Evolutionary conservation across 2,329 filamentous ascomycete species (phyloP), one percentile per base, ranked within the genome.

Genomic region (Calonectria multiphialidica): DNA sequence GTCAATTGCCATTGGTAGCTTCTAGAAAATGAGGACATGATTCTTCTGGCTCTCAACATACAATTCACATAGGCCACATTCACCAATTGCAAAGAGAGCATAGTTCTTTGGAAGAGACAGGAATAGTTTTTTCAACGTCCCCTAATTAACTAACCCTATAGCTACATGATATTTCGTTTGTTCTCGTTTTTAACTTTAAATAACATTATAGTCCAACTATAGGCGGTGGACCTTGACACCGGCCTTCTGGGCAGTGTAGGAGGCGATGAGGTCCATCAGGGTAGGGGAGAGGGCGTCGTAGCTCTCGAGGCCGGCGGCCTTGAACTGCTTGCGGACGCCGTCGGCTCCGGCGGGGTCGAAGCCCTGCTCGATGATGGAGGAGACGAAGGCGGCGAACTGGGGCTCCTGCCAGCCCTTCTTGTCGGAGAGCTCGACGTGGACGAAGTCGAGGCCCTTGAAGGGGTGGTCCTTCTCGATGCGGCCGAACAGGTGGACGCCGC

Each of bases 391-490:
- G 2, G 92, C 92, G 75, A 93, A 94, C 79, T 93, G 91, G 8
- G 91, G 91, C 83, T 93, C 92, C 83, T 93, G 91, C 91, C 92
- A 93, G n/a, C 91, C 91, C 80, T 88, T 86, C 67, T 88, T 82
- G 63, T 88, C 84, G 21, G 87, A 89, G 53, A 94, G 83, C 83
- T 94, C 92, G 1, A 85, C 86, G 81, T 93, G 92, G 13, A 93
- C 90, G 80, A 93, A 93, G 80, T 92, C 91, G n/a, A 93, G 85
- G 0, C 92, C 92, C 81, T 91, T 89, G 86, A 94, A 93, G 0
- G 91, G 83, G 78, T 93, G 92, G 1, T 91, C 89, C 72, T 85
- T 86, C 76, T 91, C 89, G 77, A 94, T 93, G 59, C 91, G 89
- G 25, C 92, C 92, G 78, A 86, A 93, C 78, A 94, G 71, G 78